phyloP scores from a whole-genome alignment of 495 filamentous ascomycete genomes.

The Tricharina praecox region DNA sequence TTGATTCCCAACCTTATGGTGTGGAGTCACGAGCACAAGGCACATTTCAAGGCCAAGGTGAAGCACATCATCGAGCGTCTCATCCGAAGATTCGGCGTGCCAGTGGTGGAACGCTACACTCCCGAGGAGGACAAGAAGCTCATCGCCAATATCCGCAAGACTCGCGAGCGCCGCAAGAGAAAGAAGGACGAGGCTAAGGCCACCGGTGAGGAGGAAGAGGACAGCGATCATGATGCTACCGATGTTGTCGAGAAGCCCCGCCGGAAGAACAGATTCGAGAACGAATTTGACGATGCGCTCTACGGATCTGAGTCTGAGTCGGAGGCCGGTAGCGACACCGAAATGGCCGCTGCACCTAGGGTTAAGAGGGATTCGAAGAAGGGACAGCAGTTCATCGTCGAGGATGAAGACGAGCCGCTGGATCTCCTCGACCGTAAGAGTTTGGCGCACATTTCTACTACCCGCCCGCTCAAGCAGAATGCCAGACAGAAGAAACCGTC shows the following conservation, averaged over 20 bases:
- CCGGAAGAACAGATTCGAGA: slow-evolving; percentile 51
- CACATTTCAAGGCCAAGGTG: slow-evolving; percentile 84
- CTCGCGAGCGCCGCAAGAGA: slow-evolving; percentile 68
- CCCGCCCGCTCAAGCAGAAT: slow-evolving; percentile 48
- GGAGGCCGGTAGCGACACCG: slow-evolving; percentile 44
- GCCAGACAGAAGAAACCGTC: slow-evolving; percentile 36
- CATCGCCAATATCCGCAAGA: slow-evolving; percentile 83
- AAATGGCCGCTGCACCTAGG: slow-evolving; percentile 36
- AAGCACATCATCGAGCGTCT: slow-evolving; percentile 93
- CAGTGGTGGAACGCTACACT: slow-evolving; percentile 54
- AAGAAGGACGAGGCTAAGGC: slow-evolving; percentile 54
- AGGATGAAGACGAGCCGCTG: slow-evolving; percentile 81
- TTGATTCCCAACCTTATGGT: slow-evolving; percentile 80
- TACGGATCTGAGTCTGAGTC: slow-evolving; percentile 65
- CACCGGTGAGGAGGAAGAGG: slow-evolving; percentile 34
- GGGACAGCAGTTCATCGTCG: slow-evolving; percentile 66
- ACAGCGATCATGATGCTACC: slow-evolving; percentile 31
- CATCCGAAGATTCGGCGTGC: slow-evolving; percentile 73
- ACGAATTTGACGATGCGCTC: slow-evolving; percentile 86
- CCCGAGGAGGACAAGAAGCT: slow-evolving; percentile 78
- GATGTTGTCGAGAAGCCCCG: slow-evolving; percentile 24
- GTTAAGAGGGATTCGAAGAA: slow-evolving; percentile 36
- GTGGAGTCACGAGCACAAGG: slow-evolving; percentile 96
- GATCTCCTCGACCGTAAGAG: slow-evolving; percentile 80
- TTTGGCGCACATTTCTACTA: slow-evolving; percentile 81